Percentiles rank a stretch among this genome's conserved stretches.
These are phyloP conservation scores for Nitzschia sp. DNA, from an alignment of 108 stramenopile genomes.

Conservation along the genomic window DNA sequence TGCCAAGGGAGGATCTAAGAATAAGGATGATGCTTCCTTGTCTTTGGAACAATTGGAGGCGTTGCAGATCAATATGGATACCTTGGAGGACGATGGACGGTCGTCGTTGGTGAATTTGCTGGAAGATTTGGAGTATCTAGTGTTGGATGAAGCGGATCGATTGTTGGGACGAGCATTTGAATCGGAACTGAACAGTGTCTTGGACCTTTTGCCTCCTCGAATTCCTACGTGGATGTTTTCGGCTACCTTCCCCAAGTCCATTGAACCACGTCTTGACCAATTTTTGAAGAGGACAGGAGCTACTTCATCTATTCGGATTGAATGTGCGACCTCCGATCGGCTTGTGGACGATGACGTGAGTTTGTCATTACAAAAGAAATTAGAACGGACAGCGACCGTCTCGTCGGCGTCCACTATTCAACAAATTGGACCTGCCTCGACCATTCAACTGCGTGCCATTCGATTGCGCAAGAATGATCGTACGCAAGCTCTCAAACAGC, in stretches of 20 bases:
- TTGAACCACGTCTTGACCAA: conserved; percentile 81
- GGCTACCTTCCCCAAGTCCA: conserved; percentile 92
- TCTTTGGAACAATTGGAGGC: conserved; percentile 54
- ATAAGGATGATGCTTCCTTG: conserved; percentile 56
- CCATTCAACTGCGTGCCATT: conserved; percentile 67
- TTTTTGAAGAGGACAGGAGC: conserved; percentile 75
- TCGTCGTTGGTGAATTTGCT: conserved; percentile 55
- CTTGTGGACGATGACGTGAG: conserved; percentile 31
- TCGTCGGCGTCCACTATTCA: conserved; percentile 19
- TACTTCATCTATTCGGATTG: conserved; percentile 52
- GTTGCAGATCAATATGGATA: conserved; percentile 44
- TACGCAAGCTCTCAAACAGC: conserved; percentile 59
- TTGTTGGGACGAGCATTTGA: conserved; percentile 79
- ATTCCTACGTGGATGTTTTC: conserved; percentile 77
- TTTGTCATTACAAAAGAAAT: conserved; percentile 32
- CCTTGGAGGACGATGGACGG: conserved; percentile 48
- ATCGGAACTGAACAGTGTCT: conserved; percentile 69
- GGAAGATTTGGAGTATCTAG: conserved; percentile 61
- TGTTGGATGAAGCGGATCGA: conserved; percentile 97
- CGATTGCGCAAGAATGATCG: conserved; percentile 61
- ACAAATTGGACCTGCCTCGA: conserved; percentile 61
- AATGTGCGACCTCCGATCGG: conserved; percentile 53
- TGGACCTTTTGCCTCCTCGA: conserved; percentile 52
- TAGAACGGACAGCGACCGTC: conserved; percentile 32
- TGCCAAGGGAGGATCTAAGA: conserved; percentile 13